phyloP scores from a whole-genome alignment of 1,139 yeast genomes.

The Kurtzmaniella natalensis region DNA sequence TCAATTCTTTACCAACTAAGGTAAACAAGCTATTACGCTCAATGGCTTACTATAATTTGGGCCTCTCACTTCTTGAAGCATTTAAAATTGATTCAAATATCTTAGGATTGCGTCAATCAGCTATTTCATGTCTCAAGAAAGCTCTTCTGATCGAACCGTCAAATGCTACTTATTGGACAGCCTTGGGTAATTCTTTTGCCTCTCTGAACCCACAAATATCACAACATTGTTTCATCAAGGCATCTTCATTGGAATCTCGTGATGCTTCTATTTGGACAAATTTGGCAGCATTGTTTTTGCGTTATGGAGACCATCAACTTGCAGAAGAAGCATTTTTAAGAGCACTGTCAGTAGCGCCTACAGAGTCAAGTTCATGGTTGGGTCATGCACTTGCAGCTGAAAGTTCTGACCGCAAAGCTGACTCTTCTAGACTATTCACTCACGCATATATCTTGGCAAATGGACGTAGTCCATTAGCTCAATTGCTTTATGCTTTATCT shows the following conservation, averaged over 20 bases:
- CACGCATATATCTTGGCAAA: constrained; percentile 77
- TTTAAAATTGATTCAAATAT: constrained; percentile 29
- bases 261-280: constrained; percentile 77
- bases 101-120: constrained; percentile 30
- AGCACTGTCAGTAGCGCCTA: constrained; percentile 82
- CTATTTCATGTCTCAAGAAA: constrained; percentile 56
- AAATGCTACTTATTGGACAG: constrained; percentile 75
- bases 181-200: constrained; percentile 68
- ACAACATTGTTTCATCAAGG: constrained; percentile 90
- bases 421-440: constrained; percentile 57
- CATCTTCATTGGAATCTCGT: constrained; percentile 63
- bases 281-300: constrained; percentile 71
- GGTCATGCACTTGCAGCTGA: constrained; percentile 75
- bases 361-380: constrained; percentile 74
- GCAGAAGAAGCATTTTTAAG: constrained; percentile 71
- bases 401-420: constrained; percentile 48
- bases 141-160: constrained; percentile 70
- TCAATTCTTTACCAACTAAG: constrained; percentile 25
- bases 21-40: constrained; percentile 52
- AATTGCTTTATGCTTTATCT: constrained; percentile 64
- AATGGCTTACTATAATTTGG: constrained; percentile 64
- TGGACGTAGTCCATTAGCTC: constrained; percentile 69
- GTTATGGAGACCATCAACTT: constrained; percentile 62
- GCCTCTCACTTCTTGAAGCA: constrained; percentile 56
- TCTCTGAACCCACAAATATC: constrained; percentile 64